These are phyloP conservation scores for Ceratocystis albifundus DNA, from an alignment of 2,329 filamentous ascomycete species.

Conservation along the genomic window DNA sequence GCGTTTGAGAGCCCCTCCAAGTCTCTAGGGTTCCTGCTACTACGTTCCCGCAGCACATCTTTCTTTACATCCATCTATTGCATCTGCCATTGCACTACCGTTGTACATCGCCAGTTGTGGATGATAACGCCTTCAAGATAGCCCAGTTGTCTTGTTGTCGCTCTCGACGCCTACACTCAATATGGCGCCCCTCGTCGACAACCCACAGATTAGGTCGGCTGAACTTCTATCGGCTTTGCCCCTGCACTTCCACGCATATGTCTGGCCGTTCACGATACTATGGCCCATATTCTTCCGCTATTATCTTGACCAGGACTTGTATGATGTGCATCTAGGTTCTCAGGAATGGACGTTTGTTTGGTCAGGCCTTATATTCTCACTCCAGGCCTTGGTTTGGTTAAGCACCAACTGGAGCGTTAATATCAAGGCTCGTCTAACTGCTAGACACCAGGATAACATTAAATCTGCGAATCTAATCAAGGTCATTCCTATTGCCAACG, in stretches of 20 bases:
- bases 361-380: constrained; percentile 73
- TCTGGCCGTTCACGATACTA: constrained; percentile 83
- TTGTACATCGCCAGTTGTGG: not conserved
- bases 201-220: constrained; percentile 75
- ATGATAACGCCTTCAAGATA: not conserved
- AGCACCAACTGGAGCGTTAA: constrained; percentile 97
- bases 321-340: constrained; percentile 83
- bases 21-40: not conserved
- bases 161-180: not conserved
- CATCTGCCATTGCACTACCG: not conserved
- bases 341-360: constrained; percentile 98
- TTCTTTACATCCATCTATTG: not conserved
- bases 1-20: constrained; percentile 1
- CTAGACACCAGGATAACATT: constrained; percentile 56
- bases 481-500: constrained; percentile 79
- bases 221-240: constrained; percentile 81
- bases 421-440: constrained; percentile 69
- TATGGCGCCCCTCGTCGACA: constrained; percentile 80
- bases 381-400: constrained; percentile 83
- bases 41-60: not conserved
- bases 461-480: constrained; percentile 77
- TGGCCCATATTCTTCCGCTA: constrained; percentile 88
- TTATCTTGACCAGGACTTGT: constrained; percentile 72
- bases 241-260: constrained; percentile 68
- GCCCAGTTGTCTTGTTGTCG: not conserved